Evolutionary conservation across 371 early-diverging fungal species (phyloP).

Genomic region (Chytridium lagenaria): DNA sequence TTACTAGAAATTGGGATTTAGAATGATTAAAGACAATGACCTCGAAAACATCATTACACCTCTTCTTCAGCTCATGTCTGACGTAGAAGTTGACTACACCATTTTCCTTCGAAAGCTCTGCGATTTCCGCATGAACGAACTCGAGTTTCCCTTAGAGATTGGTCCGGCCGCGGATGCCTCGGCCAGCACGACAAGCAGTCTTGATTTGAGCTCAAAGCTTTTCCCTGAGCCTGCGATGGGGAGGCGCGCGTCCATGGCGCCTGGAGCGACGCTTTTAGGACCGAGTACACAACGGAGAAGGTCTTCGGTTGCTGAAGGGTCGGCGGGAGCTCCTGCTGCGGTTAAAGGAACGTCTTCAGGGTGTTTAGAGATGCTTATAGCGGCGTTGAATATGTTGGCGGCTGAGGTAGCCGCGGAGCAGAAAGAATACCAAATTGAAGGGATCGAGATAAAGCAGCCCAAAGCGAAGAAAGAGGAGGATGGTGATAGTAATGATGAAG

Average conservation of each 20-base stretch:
- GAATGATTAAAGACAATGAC: conserved; percentile 47
- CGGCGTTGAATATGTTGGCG: not conserved
- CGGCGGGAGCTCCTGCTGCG: not conserved
- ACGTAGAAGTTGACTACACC: conserved; percentile 72
- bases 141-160: conserved; percentile 29
- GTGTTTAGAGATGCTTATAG: not conserved
- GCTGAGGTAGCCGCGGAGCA: conserved; percentile 3
- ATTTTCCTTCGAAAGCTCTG: conserved; percentile 71
- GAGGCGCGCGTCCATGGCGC: not conserved
- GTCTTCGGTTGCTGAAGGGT: not conserved
- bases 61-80: conserved; percentile 68
- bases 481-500: conserved; percentile 18
- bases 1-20: conserved; percentile 55
- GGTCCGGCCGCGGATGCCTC: conserved; percentile 16
- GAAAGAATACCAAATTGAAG: not conserved
- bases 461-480: conserved; percentile 2
- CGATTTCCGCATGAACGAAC: conserved; percentile 35
- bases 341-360: not conserved
- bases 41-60: conserved; percentile 67
- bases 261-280: conserved; percentile 13
- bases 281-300: not conserved
- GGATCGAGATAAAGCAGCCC: not conserved
- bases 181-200: not conserved
- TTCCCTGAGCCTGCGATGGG: not conserved
- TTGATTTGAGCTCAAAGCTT: not conserved